A percentile compares a stretch with the other conserved stretches of the same genome.
These are phyloP conservation scores for Dryas octopetala DNA, from an alignment of 306 rosid genomes.

Conservation along the genomic window DNA sequence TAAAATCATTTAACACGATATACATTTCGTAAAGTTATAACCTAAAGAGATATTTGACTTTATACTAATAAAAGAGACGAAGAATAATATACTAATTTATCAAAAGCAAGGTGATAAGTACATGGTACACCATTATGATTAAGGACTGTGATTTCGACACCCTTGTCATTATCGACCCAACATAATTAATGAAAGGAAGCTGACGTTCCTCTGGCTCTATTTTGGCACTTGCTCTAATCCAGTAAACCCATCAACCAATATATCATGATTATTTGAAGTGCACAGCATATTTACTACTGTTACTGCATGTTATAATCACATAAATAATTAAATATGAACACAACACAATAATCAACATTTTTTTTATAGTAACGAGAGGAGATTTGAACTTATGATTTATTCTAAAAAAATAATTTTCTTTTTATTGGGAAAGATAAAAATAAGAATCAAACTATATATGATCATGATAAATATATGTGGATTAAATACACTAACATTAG, in stretches of 20 bases:
- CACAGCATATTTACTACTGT: background rate
- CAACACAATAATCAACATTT: background rate
- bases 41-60: background rate
- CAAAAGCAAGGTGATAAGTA: background rate
- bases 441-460: too few species aligned
- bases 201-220: background rate
- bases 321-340: background rate
- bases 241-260: background rate
- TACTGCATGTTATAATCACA: background rate
- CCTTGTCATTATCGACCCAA: background rate
- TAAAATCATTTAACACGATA: too few species aligned
- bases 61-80: background rate
- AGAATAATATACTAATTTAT: background rate
- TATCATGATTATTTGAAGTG: background rate
- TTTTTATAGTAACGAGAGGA: too few species aligned
- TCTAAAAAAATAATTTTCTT: too few species aligned
- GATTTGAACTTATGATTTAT: too few species aligned
- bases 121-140: conserved; percentile 6
- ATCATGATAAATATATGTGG: too few species aligned
- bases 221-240: background rate
- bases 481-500: too few species aligned
- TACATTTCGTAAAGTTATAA: too few species aligned
- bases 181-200: background rate
- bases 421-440: too few species aligned
- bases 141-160: conserved; percentile 3